Evolutionary conservation across 2,329 filamentous ascomycete species (phyloP).

Genomic region (Aspergillus sp.): DNA sequence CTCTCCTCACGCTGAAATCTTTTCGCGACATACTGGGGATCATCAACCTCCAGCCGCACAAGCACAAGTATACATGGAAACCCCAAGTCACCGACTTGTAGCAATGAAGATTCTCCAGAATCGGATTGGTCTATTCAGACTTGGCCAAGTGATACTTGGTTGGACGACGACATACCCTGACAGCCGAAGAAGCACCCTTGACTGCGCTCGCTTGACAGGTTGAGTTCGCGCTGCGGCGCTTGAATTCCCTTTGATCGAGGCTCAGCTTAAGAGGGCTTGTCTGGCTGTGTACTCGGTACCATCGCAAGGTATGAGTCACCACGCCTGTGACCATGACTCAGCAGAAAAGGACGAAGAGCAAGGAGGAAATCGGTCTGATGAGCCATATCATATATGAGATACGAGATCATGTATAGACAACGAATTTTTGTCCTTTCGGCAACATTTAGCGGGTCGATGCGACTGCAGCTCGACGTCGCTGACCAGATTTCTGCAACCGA

Average conservation of each 20-base stretch:
- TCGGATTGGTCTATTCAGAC: conserved; percentile 47
- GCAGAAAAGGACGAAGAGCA: not conserved
- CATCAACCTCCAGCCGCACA: conserved; percentile 20
- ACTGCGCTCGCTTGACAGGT: conserved; percentile 28
- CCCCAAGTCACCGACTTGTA: conserved; percentile 46
- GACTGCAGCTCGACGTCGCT: not conserved
- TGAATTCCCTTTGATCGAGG: conserved; percentile 39
- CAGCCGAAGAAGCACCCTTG: conserved; percentile 10
- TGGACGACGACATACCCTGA: conserved; percentile 23
- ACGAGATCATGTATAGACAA: not conserved
- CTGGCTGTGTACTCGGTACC: conserved; percentile 14
- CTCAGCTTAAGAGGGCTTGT: conserved; percentile 9
- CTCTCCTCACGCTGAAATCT: conserved; percentile 14
- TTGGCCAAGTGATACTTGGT: conserved; percentile 39
- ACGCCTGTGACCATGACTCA: not conserved
- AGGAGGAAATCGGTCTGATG: conserved; percentile 1
- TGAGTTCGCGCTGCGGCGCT: conserved; percentile 46
- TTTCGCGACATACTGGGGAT: conserved; percentile 17
- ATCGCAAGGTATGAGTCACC: conserved; percentile 9
- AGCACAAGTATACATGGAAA: conserved; percentile 36
- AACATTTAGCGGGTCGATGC: not conserved
- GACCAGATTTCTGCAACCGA: not conserved
- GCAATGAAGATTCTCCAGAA: conserved; percentile 45
- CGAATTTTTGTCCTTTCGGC: not conserved
- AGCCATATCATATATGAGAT: not conserved